Base-by-base conservation (phyloP, 768 basidiomycete species). In the Leccinum imitatum region DNA sequence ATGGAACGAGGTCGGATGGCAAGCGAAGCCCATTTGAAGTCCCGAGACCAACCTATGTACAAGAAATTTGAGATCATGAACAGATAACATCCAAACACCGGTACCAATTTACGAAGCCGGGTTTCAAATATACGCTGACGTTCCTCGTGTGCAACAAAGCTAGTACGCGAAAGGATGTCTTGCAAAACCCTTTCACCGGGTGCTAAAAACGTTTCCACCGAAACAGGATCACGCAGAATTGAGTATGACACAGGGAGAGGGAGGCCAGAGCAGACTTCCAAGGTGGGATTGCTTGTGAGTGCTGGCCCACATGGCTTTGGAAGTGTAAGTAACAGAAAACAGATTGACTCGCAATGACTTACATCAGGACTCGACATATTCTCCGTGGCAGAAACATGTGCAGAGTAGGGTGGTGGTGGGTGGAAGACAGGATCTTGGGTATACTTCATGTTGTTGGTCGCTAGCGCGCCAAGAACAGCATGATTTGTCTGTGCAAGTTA, bases 51-150 rank as follows among this genome's bases (percentile, higher is more conserved):
- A 57, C 2, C 56, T 60, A 41, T 7, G 15, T 8, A 25, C 13
- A 21, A 4, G 47, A 19, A 54, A 1, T 13, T 21, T 17, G 15
- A n/a, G 11, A 37, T 3, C 21, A 19, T 13, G n/a, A 3, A 15
- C 5, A 35, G 6, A 17, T 1, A 10, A 2, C 9, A 13, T 15
- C 35, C 17, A 11, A 23, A 33, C 0, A 33, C 2, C 4, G 25
- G 4, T 59, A 59, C 61, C 50, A 60, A 5, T 48, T 52, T 17
- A 13, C 27, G 56, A 6, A 63, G 35, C 1, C 5, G 47, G 3
- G 0, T 3, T 31, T 59, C 63, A 2, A 59, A 56, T 11, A 55
- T 55, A 2, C 17, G 44, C 41, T 63, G 56, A 11, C 48, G 5
- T 14, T 64, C 33, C 0, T 59, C 44, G 1, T 6, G 50, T 0